Conservation (phyloP, 495 filamentous ascomycete genomes). For the Neurospora sublineolata region DNA sequence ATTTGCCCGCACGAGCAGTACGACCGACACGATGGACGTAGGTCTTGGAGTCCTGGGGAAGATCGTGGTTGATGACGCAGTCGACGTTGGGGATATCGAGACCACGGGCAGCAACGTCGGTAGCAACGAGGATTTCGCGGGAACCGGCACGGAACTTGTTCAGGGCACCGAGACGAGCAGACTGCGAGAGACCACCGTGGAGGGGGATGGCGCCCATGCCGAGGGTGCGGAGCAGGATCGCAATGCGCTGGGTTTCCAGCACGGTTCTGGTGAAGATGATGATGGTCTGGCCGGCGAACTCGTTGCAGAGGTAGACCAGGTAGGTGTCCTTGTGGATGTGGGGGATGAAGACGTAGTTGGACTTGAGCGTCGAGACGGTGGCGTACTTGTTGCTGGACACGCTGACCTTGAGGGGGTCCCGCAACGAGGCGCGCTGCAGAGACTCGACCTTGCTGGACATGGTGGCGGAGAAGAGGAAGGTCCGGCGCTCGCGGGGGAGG, state of each 20-base stretch:
- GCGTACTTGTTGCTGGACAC: slow-evolving; percentile 71
- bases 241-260: slow-evolving; percentile 73
- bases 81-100: slow-evolving; percentile 92
- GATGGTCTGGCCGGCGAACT: slow-evolving; percentile 66
- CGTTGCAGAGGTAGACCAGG: slow-evolving; percentile 74
- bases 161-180: slow-evolving; percentile 68
- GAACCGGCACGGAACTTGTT: slow-evolving; percentile 71
- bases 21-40: slow-evolving; percentile 94
- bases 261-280: slow-evolving; percentile 94
- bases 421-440: slow-evolving; percentile 76
- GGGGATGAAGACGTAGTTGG: slow-evolving; percentile 75
- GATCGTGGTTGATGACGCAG: slow-evolving; percentile 76
- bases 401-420: slow-evolving; percentile 61
- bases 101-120: slow-evolving; percentile 88
- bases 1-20: slow-evolving; percentile 81
- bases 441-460: slow-evolving; percentile 87
- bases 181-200: slow-evolving; percentile 82
- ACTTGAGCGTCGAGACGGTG: slow-evolving; percentile 74
- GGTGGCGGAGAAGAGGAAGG: slow-evolving; percentile 89
- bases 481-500: slow-evolving; percentile 65
- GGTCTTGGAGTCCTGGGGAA: slow-evolving; percentile 74
- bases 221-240: slow-evolving; percentile 68
- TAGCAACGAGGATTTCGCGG: slow-evolving; percentile 83
- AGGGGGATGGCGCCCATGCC: slow-evolving; percentile 72
- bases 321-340: slow-evolving; percentile 87